Base-by-base conservation (phyloP, 768 basidiomycete species). In the Phaeolepiota aurea region DNA sequence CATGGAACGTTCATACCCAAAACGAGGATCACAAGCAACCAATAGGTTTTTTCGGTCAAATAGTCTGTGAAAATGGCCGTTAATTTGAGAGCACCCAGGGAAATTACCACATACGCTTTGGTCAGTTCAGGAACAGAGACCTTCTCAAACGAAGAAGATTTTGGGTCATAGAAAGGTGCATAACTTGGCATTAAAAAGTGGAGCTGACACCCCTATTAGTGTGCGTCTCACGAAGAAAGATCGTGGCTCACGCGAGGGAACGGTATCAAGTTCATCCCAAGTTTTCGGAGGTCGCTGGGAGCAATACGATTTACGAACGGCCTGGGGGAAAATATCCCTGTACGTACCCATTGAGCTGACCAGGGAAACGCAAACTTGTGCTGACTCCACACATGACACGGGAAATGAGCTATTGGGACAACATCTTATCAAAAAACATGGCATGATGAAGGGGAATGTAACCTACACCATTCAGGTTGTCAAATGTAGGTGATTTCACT, bases 131-230 rank as follows among this genome's bases (percentile, higher is more conserved):
- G 52, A 3, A 87, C 68, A 4, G 76, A 76, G 32, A 71, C 60
- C 18, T 70, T 69, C 48, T 82, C 70, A 63, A 75, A 92, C 2
- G 74, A 62, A 36, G 65, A 66, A 0, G 79, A 68, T 41, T 76
- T 77, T 2, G 77, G 69, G 48, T 89, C 76, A 47, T 74, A 79
- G 50, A 98, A 79, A 0, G 96, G 96, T 0, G 90, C 91, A 57
- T 91, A 96, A 48, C 89, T 92, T 37, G 90, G 89, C 69, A 90
- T 87, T 51, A 99, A 76, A 77, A 97, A 99, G 59, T 99, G 94
- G 39, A 98, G 75, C 82, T 94, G 59, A 53, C 16, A 43, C 21
- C 11, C 15, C 10, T 25, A 11, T 3, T 12, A 25, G 20, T 36
- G 15, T 23, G 12, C 20, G 14, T 40, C n/a, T 20, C 11, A 16